Percentiles rank a stretch among this genome's conserved stretches.
phyloP scores from a whole-genome alignment of 345 rosid genomes.

The Gossypium anomalum region DNA sequence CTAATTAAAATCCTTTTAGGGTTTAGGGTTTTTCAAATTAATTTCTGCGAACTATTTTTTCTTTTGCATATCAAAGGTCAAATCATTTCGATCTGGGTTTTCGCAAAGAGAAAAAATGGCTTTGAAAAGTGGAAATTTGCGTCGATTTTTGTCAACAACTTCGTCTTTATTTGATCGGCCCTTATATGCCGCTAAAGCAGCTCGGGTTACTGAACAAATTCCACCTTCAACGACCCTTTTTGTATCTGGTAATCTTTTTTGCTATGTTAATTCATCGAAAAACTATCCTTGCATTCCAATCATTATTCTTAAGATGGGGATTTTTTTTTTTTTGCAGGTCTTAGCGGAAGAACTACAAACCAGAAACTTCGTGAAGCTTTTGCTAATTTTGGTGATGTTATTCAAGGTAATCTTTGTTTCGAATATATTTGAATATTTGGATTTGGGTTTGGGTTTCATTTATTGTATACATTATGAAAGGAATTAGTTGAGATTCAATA shows the following conservation, averaged over 20 bases:
- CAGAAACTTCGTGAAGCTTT: slow-evolving; percentile 1
- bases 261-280: neutral
- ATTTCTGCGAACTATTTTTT: too few relatives aligned
- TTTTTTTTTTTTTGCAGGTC: slow-evolving; percentile 28
- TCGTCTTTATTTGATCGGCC: slow-evolving; percentile 15
- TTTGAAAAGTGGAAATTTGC: slow-evolving; percentile 5
- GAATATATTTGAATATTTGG: neutral
- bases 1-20: too few relatives aligned
- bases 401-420: neutral
- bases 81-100: neutral
- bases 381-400: slow-evolving; percentile 5
- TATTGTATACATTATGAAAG: neutral
- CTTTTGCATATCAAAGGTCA: too few relatives aligned
- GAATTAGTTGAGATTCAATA: neutral
- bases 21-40: neutral
- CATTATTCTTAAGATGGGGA: neutral
- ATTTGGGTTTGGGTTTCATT: neutral
- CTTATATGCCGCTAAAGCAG: slow-evolving; percentile 14
- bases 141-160: slow-evolving; percentile 19
- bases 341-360: slow-evolving; percentile 41
- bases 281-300: neutral
- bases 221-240: slow-evolving; percentile 13
- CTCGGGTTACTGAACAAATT: slow-evolving; percentile 10
- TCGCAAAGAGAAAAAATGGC: slow-evolving; percentile 4
- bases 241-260: neutral